A percentile compares a stretch with the other conserved stretches of the same genome.
Conservation (phyloP, 108 stramenopile genomes). For the Fragilariopsis cylindrus region DNA sequence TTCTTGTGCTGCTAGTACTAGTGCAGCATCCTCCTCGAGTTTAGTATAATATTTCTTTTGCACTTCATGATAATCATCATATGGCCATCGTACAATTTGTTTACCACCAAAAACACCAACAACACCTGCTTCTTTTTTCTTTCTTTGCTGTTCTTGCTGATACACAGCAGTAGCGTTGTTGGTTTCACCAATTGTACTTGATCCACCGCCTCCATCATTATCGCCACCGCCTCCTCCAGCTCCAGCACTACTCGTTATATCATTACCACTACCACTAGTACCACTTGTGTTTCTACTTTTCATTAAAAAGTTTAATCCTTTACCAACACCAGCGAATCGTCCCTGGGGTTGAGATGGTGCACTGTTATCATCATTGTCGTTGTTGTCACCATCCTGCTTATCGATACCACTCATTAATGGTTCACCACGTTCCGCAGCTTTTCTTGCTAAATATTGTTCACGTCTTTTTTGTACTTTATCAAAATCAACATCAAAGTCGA, state of each 20-base stretch:
- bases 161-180: background rate
- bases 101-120: slow-evolving; percentile 33
- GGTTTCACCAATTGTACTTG: background rate
- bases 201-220: background rate
- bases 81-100: slow-evolving; percentile 65
- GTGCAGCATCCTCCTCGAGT: slow-evolving; percentile 37
- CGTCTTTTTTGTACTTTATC: slow-evolving; percentile 46
- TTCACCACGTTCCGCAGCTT: slow-evolving; percentile 40
- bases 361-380: background rate
- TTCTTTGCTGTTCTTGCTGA: background rate
- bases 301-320: background rate
- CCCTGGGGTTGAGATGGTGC: background rate
- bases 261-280: background rate
- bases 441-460: slow-evolving; percentile 34
- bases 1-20: background rate
- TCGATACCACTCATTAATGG: slow-evolving; percentile 29
- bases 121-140: slow-evolving; percentile 9
- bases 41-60: slow-evolving; percentile 76
- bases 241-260: slow-evolving; percentile 5
- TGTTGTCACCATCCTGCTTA: slow-evolving; percentile 21
- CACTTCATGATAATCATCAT: slow-evolving; percentile 81
- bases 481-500: slow-evolving; percentile 52
- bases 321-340: slow-evolving; percentile 1
- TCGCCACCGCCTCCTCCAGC: background rate
- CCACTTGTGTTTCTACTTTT: background rate